Evolutionary conservation across 2,329 filamentous ascomycete genomes (phyloP), one percentile per base, ranked within the genome.

Genomic region (Epichloe glyceriae): DNA sequence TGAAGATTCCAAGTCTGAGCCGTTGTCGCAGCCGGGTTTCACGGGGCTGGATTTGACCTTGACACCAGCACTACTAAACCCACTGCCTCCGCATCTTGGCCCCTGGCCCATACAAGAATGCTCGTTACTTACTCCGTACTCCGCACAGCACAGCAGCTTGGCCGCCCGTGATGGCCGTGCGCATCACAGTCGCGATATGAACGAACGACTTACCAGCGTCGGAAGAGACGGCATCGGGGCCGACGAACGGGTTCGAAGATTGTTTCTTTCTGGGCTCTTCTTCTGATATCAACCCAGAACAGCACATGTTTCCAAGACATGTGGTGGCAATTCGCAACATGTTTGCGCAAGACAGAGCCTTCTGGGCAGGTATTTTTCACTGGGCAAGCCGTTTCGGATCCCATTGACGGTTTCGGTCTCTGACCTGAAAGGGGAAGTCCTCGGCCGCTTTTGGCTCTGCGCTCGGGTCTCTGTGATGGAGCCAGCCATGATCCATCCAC

Each of bases 21-120:
- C n/a, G 41, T 42, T 42, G 51, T 53, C 38, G 40, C 50, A 54
- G 45, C 22, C 20, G 35, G 12, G 53, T 54, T 54, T 54, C 51
- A 54, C 46, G 17, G 37, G 33, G 38, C 14, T 46, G 14, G 22
- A 39, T 46, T 33, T 46, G 49, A 54, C 46, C 43, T 33, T 46
- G 49, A 54, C 46, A 50, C 34, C 22, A 17, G 26, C 22, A 14
- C 10, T 11, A n/a, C n/a, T n/a, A n/a, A n/a, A n/a, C 26, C 8
- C 26, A 11, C 26, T 30, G 14, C 22, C 22, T 22, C 15, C 22
- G 19, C 10, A 30, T 30, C 30, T 30, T 30, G 26, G 26, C 26
- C 20, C 20, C 20, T 20, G 4, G 20, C 20, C 4, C 20, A 20
- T 20, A 20, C 26, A 26, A 3, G 26, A 26, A 26, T 26, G 2